phyloP scores from a whole-genome alignment of 2,329 filamentous ascomycete genomes.

The Exophiala xenobiotica region DNA sequence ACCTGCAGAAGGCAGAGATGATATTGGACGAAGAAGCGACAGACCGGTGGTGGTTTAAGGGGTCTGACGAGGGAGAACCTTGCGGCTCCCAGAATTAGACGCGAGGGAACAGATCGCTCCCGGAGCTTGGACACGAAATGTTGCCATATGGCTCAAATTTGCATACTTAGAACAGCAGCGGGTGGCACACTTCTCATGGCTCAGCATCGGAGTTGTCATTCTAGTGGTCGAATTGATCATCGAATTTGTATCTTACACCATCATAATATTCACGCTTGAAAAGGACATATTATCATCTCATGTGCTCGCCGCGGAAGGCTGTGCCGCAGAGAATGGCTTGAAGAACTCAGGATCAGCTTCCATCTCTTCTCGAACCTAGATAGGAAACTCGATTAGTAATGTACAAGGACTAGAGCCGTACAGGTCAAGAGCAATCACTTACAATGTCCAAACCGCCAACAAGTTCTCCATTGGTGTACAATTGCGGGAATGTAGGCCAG shows the following conservation, averaged over 20 bases:
- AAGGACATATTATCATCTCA: conserved; percentile 1
- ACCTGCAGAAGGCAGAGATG: too few relatives aligned
- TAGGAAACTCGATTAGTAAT: conserved; percentile 39
- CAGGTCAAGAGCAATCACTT: conserved; percentile 43
- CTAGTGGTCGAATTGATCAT: background rate
- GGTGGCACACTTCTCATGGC: too few relatives aligned
- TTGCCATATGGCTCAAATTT: too few relatives aligned
- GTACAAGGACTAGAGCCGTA: conserved; percentile 23
- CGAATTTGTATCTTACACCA: background rate
- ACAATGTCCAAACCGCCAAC: conserved; percentile 96
- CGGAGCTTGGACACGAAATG: too few relatives aligned
- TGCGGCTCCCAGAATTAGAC: too few relatives aligned
- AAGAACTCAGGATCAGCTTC: conserved; percentile 81
- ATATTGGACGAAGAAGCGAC: too few relatives aligned
- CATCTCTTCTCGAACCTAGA: conserved; percentile 88
- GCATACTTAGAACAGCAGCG: too few relatives aligned
- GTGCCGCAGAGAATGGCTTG: conserved; percentile 61
- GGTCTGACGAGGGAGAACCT: too few relatives aligned
- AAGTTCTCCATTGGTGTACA: conserved; percentile 88
- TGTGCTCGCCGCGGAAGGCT: conserved; percentile 7
- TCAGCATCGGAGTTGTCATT: too few relatives aligned
- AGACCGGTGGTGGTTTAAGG: too few relatives aligned
- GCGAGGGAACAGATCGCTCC: too few relatives aligned
- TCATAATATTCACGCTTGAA: background rate
- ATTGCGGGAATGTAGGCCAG: conserved; percentile 95